Evolutionary conservation across 2,329 filamentous ascomycete species (phyloP), one percentile per base, ranked within the genome.

Genomic region (Calonectria leucothoes): DNA sequence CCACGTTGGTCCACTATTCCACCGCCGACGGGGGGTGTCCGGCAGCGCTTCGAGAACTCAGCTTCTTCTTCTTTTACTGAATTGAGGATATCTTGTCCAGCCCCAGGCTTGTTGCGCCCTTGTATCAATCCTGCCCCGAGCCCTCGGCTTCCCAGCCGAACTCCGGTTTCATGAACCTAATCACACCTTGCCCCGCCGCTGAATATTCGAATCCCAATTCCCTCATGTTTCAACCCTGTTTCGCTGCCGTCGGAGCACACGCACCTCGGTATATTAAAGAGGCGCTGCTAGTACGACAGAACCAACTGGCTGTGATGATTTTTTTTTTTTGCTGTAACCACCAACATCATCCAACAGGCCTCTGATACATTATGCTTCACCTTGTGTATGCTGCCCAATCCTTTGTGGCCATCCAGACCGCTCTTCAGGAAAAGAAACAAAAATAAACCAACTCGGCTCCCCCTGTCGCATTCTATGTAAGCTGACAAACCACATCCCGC

Each of bases 401-500:
- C 51, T 23, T 7, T 20, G 11, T 55, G 29, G 7, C 29, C 17
- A 55, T 55, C 51, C 10, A 55, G 51, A 55, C 51, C 51, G 51
- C 51, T 27, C 51, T 31, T 8, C 4, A 55, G 35, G 8, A 20
- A 15, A 33, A 31, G 17, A 52, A 31, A 10, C n/a, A 52, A 35
- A 37, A 59, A 25, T 37, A 25, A 15, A 2, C 23, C 20, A 23
- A 37, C 55, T 35, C 55, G 12, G 20, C 29, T 70, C 35, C 33
- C 37, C 39, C 11, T 37, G 25, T 11, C 20, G 7, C 11, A 23
- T 65, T 48, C 23, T n/a, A 49, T 49, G 45, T 72, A 65, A 68
- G 70, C 70, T 72, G 70, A 72, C 65, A 64, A 68, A 59, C 70
- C 48, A 20, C 20, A 23, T 29, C 35, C 48, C 51, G 8, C 55